Evolutionary conservation across 2,329 filamentous ascomycete genomes (phyloP), one percentile per base, ranked within the genome.

Genomic region (Pyricularia pennisetigena): DNA sequence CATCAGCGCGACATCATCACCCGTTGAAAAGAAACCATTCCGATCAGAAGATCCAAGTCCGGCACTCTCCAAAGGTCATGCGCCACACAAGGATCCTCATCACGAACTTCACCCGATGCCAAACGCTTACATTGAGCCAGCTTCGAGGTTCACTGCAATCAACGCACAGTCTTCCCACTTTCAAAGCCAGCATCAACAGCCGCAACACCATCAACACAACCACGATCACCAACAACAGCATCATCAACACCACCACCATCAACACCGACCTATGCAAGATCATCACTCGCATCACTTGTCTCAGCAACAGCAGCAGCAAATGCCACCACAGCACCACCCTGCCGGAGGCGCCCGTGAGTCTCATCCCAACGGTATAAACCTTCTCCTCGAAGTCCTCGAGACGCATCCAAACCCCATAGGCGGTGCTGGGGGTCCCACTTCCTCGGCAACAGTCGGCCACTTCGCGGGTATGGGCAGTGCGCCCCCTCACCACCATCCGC

Each of bases 341-440:
- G 8, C 10, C 32, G 26, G 10, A 26, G 65, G 30, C 63, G 10
- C 59, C 29, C 57, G 41, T 28, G n/a, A 8, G 65, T n/a, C 29
- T 63, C 16, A 64, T 49, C 28, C 64, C n/a, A 41, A 41, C 54
- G 49, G 63, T 3, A 74, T 81, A 62, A 74, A 76, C 59, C 77
- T 82, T 75, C 73, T 80, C 10, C 76, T 80, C 23, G 76, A 78
- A 24, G 75, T 76, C 3, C 80, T 68, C 41, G 65, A 69, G 49
- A 61, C 78, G 20, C 73, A 77, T 59, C 74, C 73, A 49, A 49
- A 20, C 41, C 41, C 41, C 3, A 49, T 49, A 49, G 41, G 41
- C 41, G 41, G 41, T n/a, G 41, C 41, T 49, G 41, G 41, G 16
- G 41, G 20, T 3, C 20, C 16, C 41, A 49, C 41, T 7, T 16